Evolutionary conservation across 2,329 filamentous ascomycete species (phyloP), one percentile per base, ranked within the genome.

Genomic region (Penicillium sp.): DNA sequence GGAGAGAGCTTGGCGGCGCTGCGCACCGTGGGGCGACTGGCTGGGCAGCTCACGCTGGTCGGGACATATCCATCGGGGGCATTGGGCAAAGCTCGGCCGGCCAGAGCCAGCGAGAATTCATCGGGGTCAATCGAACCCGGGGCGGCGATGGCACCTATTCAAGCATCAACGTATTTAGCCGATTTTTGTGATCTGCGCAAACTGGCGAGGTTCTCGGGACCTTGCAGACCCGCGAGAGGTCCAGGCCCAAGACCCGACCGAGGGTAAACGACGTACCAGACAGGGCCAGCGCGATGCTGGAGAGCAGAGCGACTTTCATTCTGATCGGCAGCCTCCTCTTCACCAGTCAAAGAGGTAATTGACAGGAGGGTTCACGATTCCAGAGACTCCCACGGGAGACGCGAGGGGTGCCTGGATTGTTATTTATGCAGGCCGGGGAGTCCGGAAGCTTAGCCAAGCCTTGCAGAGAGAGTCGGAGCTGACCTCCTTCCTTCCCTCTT

Each of bases 1-100:
- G 81, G 66, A 5, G 91, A 95, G 14, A 96, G 78, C 0, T 71
- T 71, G 39, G 77, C 76, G 50, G 90, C 91, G 34, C 76, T 76
- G 64, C 93, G 88, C 54, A 96, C 84, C 0, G 81, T 82, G 0
- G 93, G 93, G 51, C 86, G 83, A 22, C 79, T 80, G 8, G 81
- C 78, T 2, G 92, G 91, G 70, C 93, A 97, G 63, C 83, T 76
- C 42, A 91, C 88, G 2, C 76, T 72, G 31, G 82, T 79, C 0
- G 93, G 93, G 1, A 86, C 85, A 74, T 97, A 97, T 64, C 87
- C 86, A 70, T 90, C 82, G 6, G 88, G 82, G 48, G 85, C 82
- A 67, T 86, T 81, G 1, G 84, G 83, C 0, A 83, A 70, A 4
- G 82, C 82, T 54, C 83, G 78, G 60, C 59, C 58, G 34, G 62